phyloP scores from a whole-genome alignment of 805 yeast genomes.

The Brettanomyces nanus region DNA sequence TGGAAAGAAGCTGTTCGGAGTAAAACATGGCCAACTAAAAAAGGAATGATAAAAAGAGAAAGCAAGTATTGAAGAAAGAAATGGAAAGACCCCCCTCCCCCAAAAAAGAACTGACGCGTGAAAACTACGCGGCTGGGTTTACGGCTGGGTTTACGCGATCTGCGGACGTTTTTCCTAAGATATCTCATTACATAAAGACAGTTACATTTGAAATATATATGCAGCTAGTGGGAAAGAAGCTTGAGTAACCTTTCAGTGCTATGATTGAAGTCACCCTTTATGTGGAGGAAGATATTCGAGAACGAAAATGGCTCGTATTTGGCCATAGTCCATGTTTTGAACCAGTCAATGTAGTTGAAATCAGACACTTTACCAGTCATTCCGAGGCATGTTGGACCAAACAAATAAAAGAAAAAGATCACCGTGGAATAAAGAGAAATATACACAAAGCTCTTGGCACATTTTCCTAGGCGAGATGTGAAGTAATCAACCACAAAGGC shows the following conservation, averaged over 20 bases:
- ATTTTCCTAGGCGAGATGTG: constrained; percentile 24
- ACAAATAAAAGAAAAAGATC: constrained; percentile 48
- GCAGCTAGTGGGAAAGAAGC: too few species aligned
- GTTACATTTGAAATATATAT: too few species aligned
- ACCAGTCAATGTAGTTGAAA: constrained; percentile 40
- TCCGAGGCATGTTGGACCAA: constrained; percentile 59
- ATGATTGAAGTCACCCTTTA: too few species aligned
- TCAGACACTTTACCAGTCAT: constrained; percentile 41
- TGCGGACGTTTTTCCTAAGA: too few species aligned
- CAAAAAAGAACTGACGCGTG: too few species aligned
- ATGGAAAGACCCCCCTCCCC: too few species aligned
- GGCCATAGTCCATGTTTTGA: constrained; percentile 33
- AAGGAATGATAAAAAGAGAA: too few species aligned
- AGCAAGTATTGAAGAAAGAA: not conserved
- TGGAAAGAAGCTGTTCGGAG: constrained; percentile 46
- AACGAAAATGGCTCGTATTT: constrained; percentile 1
- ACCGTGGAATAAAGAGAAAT: constrained; percentile 32
- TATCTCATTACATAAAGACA: too few species aligned
- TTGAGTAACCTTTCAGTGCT: too few species aligned
- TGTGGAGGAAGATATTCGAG: not conserved
- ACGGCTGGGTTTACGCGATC: not conserved
- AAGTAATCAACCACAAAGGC: constrained; percentile 45
- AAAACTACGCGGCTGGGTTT: not conserved
- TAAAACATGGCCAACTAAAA: constrained; percentile 31
- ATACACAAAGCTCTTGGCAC: constrained; percentile 29